Base-by-base conservation (phyloP, 331 rosid species). In the Saraca asoca region DNA sequence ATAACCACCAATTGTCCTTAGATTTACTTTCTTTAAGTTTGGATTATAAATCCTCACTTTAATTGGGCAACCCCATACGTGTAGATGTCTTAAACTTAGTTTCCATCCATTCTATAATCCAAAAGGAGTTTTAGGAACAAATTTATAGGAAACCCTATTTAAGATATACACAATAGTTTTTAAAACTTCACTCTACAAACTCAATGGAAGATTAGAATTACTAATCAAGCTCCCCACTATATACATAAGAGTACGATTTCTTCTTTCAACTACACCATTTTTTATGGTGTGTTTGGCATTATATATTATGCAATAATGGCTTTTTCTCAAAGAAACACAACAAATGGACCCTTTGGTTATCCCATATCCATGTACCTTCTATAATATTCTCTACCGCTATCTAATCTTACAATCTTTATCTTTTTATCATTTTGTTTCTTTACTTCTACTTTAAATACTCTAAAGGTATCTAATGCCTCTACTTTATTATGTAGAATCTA, bases 151-250 rank as follows among this genome's bases (percentile, higher is more conserved):
- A 38, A 37, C 34, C 11, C 7, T 58, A 6, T 58, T 58, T 8
- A 7, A 56, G 20, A 37, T 37, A 38, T 17, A n/a, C n/a, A n/a
- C n/a, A n/a, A n/a, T n/a, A n/a, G n/a, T n/a, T n/a, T n/a, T n/a
- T n/a, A n/a, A n/a, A 37, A 34, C 31, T 39, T 58, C 64, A 39
- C 62, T 38, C 64, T 11, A 51, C 6, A 66, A 16, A 5, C 5
- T 7, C 6, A 44, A 7, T 11, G 49, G 15, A 0, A 44, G 4
- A 12, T 9, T 12, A 7, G 15, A 45, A 45, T 45, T 41, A 41
- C 51, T 35, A 9, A 64, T 33, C 19, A 64, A 9, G 6, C 49
- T 50, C 8, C 12, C 50, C 13, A 31, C 56, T 31, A 46, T 63
- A 3, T 29, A 43, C 15, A 29, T 31, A 6, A 31, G 12, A 0